Evolutionary conservation across 1,284 basidiomycete species (phyloP).

Genomic region (Rhizoctonia solani): DNA sequence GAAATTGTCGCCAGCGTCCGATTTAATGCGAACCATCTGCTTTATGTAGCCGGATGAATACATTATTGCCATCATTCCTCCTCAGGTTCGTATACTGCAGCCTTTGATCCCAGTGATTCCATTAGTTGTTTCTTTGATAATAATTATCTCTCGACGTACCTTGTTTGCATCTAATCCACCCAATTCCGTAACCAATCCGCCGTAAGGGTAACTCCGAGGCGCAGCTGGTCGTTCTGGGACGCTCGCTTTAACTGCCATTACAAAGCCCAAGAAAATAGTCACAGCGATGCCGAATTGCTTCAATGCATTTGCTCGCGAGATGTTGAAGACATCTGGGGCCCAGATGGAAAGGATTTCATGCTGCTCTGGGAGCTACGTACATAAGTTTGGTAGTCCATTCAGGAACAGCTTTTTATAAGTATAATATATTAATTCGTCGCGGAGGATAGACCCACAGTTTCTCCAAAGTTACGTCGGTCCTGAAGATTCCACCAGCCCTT

Average conservation of each 20-base stretch:
- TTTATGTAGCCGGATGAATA: slow-evolving; percentile 5
- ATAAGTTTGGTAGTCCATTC: background rate
- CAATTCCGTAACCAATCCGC: slow-evolving; percentile 70
- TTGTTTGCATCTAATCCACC: slow-evolving; percentile 75
- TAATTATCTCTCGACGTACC: slow-evolving; percentile 49
- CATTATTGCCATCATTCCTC: slow-evolving; percentile 7
- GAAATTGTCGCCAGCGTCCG: too few relatives aligned
- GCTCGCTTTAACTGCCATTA: slow-evolving; percentile 57
- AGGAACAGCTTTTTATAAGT: background rate
- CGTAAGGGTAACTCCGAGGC: slow-evolving; percentile 71
- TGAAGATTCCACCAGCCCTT: slow-evolving; percentile 82
- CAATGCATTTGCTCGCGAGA: slow-evolving; percentile 59
- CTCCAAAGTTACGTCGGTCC: slow-evolving; percentile 83
- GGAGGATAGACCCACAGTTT: slow-evolving; percentile 59
- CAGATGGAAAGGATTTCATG: slow-evolving; percentile 87
- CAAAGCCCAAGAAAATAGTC: slow-evolving; percentile 58
- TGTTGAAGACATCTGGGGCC: slow-evolving; percentile 74
- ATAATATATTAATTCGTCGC: background rate
- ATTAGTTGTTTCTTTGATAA: background rate
- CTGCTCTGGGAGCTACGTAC: slow-evolving; percentile 72
- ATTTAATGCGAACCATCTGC: background rate
- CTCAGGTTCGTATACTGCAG: slow-evolving; percentile 29
- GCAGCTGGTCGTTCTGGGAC: slow-evolving; percentile 64
- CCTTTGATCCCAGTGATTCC: background rate
- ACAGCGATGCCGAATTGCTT: slow-evolving; percentile 64